These are phyloP conservation scores for Metrosideros polymorpha DNA, from an alignment of 441 rosid species.

Conservation along the genomic window DNA sequence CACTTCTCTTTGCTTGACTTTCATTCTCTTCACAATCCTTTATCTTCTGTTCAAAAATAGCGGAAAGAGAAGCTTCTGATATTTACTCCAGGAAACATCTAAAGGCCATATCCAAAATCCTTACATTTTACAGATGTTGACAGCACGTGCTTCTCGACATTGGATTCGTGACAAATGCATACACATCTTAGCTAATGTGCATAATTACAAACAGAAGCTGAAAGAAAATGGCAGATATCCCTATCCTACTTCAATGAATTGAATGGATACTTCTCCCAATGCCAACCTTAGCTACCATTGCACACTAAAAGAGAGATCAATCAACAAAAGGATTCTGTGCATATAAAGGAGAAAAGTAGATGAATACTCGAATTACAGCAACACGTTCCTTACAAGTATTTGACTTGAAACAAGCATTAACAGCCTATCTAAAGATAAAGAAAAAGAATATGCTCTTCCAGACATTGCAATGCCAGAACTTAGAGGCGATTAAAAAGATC, in stretches of 20 bases:
- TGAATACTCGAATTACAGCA: neutral
- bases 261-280: neutral
- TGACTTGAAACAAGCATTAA: neutral
- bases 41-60: neutral
- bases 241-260: neutral
- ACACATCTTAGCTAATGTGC: neutral
- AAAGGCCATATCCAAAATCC: neutral
- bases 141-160: neutral
- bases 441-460: neutral
- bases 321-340: neutral
- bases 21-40: neutral
- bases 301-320: neutral
- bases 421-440: neutral
- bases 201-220: neutral
- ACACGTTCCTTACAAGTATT: neutral
- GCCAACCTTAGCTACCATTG: neutral
- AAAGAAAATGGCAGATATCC: neutral
- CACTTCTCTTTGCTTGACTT: neutral
- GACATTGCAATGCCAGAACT: neutral
- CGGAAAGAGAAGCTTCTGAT: neutral
- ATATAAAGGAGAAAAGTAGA: neutral
- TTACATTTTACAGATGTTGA: neutral
- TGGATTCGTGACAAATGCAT: neutral
- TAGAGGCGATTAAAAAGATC: neutral
- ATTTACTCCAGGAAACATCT: neutral